Conservation (phyloP, 331 rosid genomes). For the Rosa hybrid region DNA sequence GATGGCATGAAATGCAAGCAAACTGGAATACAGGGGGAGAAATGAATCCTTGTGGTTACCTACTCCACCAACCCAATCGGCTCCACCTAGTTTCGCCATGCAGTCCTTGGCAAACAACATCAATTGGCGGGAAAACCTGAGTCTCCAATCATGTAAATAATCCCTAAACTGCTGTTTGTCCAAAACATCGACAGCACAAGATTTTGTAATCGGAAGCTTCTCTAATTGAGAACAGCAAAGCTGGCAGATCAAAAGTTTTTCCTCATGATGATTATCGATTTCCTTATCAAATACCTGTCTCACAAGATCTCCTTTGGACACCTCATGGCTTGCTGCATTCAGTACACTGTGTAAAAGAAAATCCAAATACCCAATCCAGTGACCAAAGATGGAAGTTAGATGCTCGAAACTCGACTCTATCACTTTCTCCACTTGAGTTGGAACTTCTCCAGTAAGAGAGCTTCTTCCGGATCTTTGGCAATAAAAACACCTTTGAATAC, state of each 20-base stretch:
- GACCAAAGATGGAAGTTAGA: conserved; percentile 76
- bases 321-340: conserved; percentile 42
- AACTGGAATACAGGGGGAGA: conserved; percentile 73
- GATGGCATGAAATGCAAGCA: conserved; percentile 74
- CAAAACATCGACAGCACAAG: conserved; percentile 28
- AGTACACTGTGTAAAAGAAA: conserved; percentile 61
- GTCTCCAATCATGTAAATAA: conserved; percentile 54
- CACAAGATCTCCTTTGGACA: conserved; percentile 70
- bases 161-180: conserved; percentile 43
- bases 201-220: conserved; percentile 54
- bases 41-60: conserved; percentile 98
- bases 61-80: conserved; percentile 83
- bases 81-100: conserved; percentile 43
- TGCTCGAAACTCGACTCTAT: conserved; percentile 74
- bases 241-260: conserved; percentile 80
- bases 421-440: conserved; percentile 88
- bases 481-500: conserved; percentile 70
- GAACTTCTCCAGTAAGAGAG: conserved; percentile 44
- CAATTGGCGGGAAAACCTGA: conserved; percentile 57
- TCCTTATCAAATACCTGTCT: conserved; percentile 94
- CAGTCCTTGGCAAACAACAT: conserved; percentile 55
- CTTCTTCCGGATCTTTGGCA: conserved; percentile 40
- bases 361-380: conserved; percentile 76
- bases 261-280: conserved; percentile 94
- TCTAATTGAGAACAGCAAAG: conserved; percentile 79